phyloP scores from a whole-genome alignment of 257 asterid species.

The Scutellaria galericulata region DNA sequence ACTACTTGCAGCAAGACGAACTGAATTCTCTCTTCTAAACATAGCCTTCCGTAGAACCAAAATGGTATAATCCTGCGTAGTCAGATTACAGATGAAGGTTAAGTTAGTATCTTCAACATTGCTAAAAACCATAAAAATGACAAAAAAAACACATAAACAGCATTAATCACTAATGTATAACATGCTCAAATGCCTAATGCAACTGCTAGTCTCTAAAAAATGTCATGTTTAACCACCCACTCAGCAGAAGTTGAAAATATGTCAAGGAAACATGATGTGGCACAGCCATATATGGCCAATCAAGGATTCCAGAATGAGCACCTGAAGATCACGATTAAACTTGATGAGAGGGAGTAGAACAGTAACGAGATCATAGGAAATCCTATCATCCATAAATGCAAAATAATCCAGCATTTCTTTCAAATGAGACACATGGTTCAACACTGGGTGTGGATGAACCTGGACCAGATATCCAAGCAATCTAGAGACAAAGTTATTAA shows the following conservation, averaged over 20 bases:
- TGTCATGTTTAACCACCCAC: not conserved
- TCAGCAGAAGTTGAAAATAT: slow-evolving; percentile 10
- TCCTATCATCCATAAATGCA: slow-evolving; percentile 63
- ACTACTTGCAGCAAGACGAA: slow-evolving; percentile 71
- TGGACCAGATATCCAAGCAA: slow-evolving; percentile 63
- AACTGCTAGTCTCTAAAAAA: slow-evolving; percentile 11
- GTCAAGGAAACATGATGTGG: slow-evolving; percentile 2
- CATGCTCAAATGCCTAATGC: slow-evolving; percentile 6
- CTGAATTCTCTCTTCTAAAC: slow-evolving; percentile 82
- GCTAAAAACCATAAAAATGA: slow-evolving; percentile 9
- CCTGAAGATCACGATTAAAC: slow-evolving; percentile 74
- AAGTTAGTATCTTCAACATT: slow-evolving; percentile 14
- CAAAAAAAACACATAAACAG: not conserved
- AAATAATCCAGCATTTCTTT: slow-evolving; percentile 91
- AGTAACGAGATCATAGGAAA: slow-evolving; percentile 63
- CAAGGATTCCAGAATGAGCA: slow-evolving; percentile 39
- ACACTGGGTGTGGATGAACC: slow-evolving; percentile 70
- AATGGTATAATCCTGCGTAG: slow-evolving; percentile 67
- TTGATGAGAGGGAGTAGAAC: slow-evolving; percentile 71
- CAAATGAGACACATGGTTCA: slow-evolving; percentile 70
- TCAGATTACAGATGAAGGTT: slow-evolving; percentile 22
- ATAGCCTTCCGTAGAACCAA: slow-evolving; percentile 84
- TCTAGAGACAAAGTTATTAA: slow-evolving; percentile 42
- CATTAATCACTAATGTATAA: not conserved
- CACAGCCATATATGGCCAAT: slow-evolving; percentile 26